phyloP scores from a whole-genome alignment of 163 green algal genomes.

The Trebouxiophyceae sp. region DNA sequence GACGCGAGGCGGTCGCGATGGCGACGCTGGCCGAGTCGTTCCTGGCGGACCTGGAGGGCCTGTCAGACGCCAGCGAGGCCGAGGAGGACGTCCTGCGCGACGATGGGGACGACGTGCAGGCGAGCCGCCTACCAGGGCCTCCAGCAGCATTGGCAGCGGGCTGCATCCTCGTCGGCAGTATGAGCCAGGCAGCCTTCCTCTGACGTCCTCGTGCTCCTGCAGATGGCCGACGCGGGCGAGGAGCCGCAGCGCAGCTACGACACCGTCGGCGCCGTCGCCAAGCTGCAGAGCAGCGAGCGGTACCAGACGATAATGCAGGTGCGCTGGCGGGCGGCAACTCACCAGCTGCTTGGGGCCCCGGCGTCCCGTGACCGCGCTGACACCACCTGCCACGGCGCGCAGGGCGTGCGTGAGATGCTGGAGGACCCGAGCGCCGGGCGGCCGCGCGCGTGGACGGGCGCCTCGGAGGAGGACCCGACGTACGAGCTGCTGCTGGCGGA shows the following conservation, averaged over 20 bases:
- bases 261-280: conserved; percentile 65
- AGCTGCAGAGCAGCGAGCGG: conserved; percentile 55
- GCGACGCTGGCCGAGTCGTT: conserved; percentile 87
- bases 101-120: conserved; percentile 10
- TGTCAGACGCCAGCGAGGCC: conserved; percentile 68
- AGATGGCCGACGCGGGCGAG: conserved; percentile 26
- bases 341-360: too few species aligned
- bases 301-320: conserved; percentile 71
- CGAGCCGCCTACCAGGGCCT: background rate
- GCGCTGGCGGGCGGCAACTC: background rate
- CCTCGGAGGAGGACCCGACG: conserved; percentile 62
- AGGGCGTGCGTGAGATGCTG: conserved; percentile 22
- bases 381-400: background rate
- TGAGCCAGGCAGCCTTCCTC: too few species aligned
- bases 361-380: too few species aligned
- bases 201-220: too few species aligned
- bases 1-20: too few species aligned
- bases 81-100: conserved; percentile 32
- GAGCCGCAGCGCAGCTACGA: conserved; percentile 77
- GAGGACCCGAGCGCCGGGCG: conserved; percentile 8
- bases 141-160: background rate
- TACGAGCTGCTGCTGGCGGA: conserved; percentile 91
- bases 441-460: conserved; percentile 13
- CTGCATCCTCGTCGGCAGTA: too few species aligned
- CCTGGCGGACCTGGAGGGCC: conserved; percentile 89